phyloP scores from a whole-genome alignment of 1,139 yeast genomes.

The Blastobotrys elegans region DNA sequence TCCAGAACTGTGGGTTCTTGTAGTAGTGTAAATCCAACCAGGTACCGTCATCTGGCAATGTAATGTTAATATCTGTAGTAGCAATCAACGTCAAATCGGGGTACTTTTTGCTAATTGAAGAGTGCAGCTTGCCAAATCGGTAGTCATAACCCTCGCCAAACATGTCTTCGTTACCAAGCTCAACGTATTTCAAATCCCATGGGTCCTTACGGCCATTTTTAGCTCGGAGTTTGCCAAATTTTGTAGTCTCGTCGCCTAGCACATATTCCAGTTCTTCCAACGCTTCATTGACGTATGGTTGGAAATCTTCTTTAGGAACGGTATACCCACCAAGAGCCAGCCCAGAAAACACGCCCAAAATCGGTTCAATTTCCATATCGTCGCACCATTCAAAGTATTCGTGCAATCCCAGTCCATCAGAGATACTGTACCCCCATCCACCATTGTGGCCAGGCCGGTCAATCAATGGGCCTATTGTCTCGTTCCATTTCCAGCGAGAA shows the following conservation, averaged over 20 bases:
- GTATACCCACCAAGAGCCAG: not conserved
- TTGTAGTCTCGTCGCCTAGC: constrained; percentile 8
- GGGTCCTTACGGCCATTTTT: constrained; percentile 8
- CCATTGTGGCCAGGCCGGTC: constrained; percentile 10
- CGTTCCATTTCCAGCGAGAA: constrained; percentile 11
- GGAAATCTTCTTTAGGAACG: constrained; percentile 3
- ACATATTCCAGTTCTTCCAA: constrained; percentile 8
- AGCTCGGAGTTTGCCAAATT: constrained; percentile 6
- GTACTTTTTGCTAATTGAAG: constrained; percentile 5
- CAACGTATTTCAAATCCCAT: constrained; percentile 7
- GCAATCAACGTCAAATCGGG: constrained; percentile 7
- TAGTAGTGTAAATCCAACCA: constrained; percentile 10
- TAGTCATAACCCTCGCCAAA: constrained; percentile 4
- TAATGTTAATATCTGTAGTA: constrained; percentile 4
- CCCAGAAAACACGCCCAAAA: constrained; percentile 6
- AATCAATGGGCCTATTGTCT: constrained; percentile 8
- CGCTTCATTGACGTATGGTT: constrained; percentile 9
- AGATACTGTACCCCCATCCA: constrained; percentile 4
- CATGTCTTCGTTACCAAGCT: constrained; percentile 10
- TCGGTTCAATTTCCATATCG: constrained; percentile 5
- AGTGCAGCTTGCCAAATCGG: not conserved
- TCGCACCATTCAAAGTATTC: constrained; percentile 11
- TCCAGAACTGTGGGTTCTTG: constrained; percentile 3
- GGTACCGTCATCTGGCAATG: constrained; percentile 4
- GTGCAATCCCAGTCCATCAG: constrained; percentile 8